phyloP scores from a whole-genome alignment of 768 basidiomycete species.

The Rubroboletus pulcherrimus region DNA sequence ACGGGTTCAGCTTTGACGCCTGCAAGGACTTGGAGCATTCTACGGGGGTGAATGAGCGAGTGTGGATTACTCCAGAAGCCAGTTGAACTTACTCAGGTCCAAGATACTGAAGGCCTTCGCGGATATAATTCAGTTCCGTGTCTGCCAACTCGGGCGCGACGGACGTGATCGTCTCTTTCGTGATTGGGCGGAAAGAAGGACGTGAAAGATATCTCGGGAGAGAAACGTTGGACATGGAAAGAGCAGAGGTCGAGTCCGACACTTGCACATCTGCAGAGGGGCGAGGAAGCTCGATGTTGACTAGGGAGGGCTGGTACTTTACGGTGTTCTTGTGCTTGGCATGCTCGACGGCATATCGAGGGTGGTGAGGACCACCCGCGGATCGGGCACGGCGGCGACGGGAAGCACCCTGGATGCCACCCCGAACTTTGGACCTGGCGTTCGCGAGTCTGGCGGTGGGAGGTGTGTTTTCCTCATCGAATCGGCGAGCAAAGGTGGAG shows the following conservation, averaged over 20 bases:
- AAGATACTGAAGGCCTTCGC: conserved; percentile 25
- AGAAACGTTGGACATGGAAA: conserved; percentile 8
- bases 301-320: conserved; percentile 12
- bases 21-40: conserved; percentile 32
- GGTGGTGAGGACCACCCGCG: conserved; percentile 25
- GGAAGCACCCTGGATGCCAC: conserved; percentile 31
- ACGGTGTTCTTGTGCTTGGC: conserved; percentile 34
- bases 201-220: conserved; percentile 27
- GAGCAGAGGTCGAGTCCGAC: conserved; percentile 1
- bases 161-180: conserved; percentile 11
- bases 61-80: not conserved
- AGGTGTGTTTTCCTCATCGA: conserved; percentile 34
- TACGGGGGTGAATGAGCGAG: conserved; percentile 12
- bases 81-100: conserved; percentile 24
- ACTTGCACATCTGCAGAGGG: conserved; percentile 4
- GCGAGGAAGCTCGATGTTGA: conserved; percentile 31
- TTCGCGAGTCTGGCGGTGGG: conserved; percentile 12
- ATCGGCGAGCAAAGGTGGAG: conserved; percentile 20
- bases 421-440: conserved; percentile 19
- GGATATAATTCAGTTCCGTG: conserved; percentile 25
- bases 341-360: conserved; percentile 36
- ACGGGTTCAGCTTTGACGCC: conserved; percentile 22
- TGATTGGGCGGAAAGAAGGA: conserved; percentile 13
- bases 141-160: conserved; percentile 28
- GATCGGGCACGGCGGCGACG: conserved; percentile 40